phyloP scores from a whole-genome alignment of 1,284 basidiomycete species.

The Ganoderma lingzhi region DNA sequence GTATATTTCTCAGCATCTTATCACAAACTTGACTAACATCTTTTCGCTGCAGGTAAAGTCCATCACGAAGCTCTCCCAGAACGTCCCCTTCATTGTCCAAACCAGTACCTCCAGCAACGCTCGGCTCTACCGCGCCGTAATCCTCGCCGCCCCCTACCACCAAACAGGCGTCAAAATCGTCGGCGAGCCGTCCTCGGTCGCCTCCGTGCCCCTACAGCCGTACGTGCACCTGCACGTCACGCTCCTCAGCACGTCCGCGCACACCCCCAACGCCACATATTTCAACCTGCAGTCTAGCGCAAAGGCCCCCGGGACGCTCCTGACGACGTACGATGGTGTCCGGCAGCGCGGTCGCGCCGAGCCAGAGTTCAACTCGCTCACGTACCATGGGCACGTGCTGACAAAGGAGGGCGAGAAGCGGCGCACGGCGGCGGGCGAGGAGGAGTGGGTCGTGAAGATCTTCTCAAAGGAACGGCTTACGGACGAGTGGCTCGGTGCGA shows the following conservation, averaged over 20 bases:
- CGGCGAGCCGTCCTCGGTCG: constrained; percentile 45
- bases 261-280: constrained; percentile 71
- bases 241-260: constrained; percentile 80
- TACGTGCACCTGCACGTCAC: constrained; percentile 93
- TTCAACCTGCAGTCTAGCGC: constrained; percentile 65
- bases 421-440: constrained; percentile 28
- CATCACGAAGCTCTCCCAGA: constrained; percentile 53
- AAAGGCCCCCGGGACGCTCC: constrained; percentile 68
- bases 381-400: constrained; percentile 77
- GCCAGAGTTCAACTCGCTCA: constrained; percentile 89
- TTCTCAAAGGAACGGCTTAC: constrained; percentile 77
- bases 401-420: constrained; percentile 39
- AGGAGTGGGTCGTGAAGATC: constrained; percentile 81
- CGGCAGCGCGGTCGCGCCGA: constrained; percentile 54
- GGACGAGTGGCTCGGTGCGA: constrained; percentile 72
- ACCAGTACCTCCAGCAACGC: constrained; percentile 24
- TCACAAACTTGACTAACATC: neutral
- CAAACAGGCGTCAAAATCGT: constrained; percentile 54
- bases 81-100: constrained; percentile 54
- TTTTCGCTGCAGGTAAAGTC: constrained; percentile 55
- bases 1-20: constrained; percentile 21
- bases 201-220: constrained; percentile 66
- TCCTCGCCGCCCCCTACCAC: constrained; percentile 83
- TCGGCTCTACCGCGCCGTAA: constrained; percentile 65
- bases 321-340: constrained; percentile 75